Evolutionary conservation across 2,329 filamentous ascomycete genomes (phyloP), one percentile per base, ranked within the genome.

Genomic region (Penicillium sp.): DNA sequence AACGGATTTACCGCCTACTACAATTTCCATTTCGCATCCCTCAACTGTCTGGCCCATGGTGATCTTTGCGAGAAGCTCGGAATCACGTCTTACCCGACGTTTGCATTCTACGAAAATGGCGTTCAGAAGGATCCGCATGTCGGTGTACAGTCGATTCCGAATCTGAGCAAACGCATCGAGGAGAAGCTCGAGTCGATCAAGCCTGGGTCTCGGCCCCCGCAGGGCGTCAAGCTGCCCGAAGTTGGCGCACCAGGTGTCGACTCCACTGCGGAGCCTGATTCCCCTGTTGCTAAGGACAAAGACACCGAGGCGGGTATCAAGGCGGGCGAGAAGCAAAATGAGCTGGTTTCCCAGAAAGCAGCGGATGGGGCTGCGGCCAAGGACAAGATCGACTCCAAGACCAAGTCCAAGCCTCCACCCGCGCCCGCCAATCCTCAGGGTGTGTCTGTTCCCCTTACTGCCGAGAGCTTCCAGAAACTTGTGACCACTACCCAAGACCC

Each of bases 401-500:
- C 78, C 53, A 75, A 78, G 8, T 74, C 81, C 5, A 76, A 77
- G 25, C 62, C 64, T 15, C 81, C 78, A 8, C 82, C 87, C 4
- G 33, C 33, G 5, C 33, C 33, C 33, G 33, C 33, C 20, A 97
- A 98, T 59, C 80, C 82, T 3, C 78, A 85, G 35, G 93, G 93
- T 6, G 75, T 80, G 13, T 95, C 89, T 6, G 77, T 89, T 29
- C 72, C 84, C 6, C 78, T 98, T 45, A 90, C 84, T 2, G 85
- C 88, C 0, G 90, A 96, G 66, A 88, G 78, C 55, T 98, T 98
- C 75, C 86, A 95, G 67, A 83, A 81, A 50, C 76, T 86, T 32
- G 91, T 98, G 41, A 95, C 89, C 3, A 87, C 85, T 67, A 90
- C 89, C 0, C 83, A 88, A 56, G 90, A 97, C 55, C 86, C 91